Evolutionary conservation across 768 basidiomycete species (phyloP).

Genomic region (Collybiopsis luxurians): DNA sequence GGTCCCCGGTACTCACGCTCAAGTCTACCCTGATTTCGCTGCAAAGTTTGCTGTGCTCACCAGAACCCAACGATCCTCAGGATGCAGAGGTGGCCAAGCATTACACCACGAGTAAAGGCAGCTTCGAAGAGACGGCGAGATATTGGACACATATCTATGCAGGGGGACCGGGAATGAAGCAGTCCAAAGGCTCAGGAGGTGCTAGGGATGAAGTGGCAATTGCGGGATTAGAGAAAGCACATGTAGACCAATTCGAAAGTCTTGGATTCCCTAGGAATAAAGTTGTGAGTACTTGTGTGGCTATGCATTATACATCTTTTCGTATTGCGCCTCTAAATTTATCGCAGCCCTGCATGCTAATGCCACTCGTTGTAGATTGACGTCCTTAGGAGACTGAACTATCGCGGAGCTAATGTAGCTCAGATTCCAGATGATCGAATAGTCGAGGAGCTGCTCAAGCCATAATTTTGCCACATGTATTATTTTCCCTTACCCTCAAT

Average conservation of each 20-base stretch:
- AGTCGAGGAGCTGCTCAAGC: constrained; percentile 82
- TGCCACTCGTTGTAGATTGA: constrained; percentile 57
- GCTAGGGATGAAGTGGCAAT: constrained; percentile 57
- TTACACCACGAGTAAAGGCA: constrained; percentile 81
- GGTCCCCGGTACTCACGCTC: constrained; percentile 93
- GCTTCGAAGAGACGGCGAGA: constrained; percentile 89
- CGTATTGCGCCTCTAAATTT: not conserved
- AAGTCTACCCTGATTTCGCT: constrained; percentile 95
- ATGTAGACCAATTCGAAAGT: constrained; percentile 80
- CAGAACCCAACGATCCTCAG: constrained; percentile 95
- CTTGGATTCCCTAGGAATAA: constrained; percentile 81
- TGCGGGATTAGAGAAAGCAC: constrained; percentile 80
- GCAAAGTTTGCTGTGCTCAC: constrained; percentile 89
- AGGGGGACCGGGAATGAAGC: constrained; percentile 57
- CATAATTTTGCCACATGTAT: constrained; percentile 9
- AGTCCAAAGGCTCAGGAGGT: constrained; percentile 46
- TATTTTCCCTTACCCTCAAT: not conserved
- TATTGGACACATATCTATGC: constrained; percentile 97
- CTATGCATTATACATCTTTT: not conserved
- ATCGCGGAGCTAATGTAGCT: constrained; percentile 76
- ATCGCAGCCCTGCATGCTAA: not conserved
- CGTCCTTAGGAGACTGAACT: constrained; percentile 83
- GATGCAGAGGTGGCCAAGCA: constrained; percentile 99
- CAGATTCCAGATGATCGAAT: constrained; percentile 82
- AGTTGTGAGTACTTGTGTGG: constrained; percentile 71